Evolutionary conservation across 306 rosid species (phyloP), one percentile per base, ranked within the genome.

Genomic region (Prunus padus): DNA sequence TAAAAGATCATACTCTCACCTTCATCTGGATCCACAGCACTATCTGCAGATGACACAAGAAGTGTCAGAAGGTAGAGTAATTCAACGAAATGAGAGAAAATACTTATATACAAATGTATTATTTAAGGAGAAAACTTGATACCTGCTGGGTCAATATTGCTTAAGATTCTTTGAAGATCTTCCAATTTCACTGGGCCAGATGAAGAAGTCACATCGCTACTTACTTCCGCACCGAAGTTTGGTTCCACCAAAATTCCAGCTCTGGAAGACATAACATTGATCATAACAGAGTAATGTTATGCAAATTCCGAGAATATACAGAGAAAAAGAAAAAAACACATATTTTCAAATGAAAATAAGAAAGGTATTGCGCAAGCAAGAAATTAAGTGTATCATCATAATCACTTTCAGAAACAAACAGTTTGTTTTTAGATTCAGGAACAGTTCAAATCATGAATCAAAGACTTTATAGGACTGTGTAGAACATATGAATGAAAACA

Each of bases 101-200:
- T 78, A 40, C 55, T 42, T 13, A 64, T 12, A 10, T 62, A 54
- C 28, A 51, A 6, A 23, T 22, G 37, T 23, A 37, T 52, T 26
- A 15, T 74, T 61, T 33, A 33, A 37, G 69, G 25, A 64, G 37
- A 72, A 51, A 76, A 40, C 66, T 31, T 46, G 19, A 40, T 84
- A 94, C 98, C 98, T 79, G 93, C 80, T 70, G 92, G 88, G 49
- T 81, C 96, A 23, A 94, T 87, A 88, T 85, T 90, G 73, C 88
- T 87, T 87, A 94, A 80, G 82, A 94, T 87, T 77, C 93, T 92
- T 77, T 84, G 96, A 72, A 94, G 91, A 87, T 92, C 96, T 82
- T 84, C 96, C 84, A 94, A 82, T 76, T 85, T 94, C 80, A 94
- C 98, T 0, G 93, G 95, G 63, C 95, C 92, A 26, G 92, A 81